Percentiles rank a stretch among this genome's conserved stretches.
These are phyloP conservation scores for Venturia oleaginea DNA, from an alignment of 2,329 filamentous ascomycete species.

Conservation along the genomic window DNA sequence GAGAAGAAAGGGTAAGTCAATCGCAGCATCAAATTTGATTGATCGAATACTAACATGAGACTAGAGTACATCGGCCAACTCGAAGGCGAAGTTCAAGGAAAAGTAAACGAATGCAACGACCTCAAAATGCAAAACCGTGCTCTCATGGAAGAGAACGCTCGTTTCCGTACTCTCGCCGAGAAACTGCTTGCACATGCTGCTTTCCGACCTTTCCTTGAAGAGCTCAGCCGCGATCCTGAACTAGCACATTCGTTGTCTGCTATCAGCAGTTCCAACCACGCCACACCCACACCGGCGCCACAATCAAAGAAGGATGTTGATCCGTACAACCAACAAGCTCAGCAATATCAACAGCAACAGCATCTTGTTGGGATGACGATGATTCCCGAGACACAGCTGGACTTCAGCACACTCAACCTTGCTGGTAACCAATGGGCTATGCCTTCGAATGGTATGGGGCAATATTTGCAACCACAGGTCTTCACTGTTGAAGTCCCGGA, in stretches of 20 bases:
- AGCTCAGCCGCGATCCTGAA: constrained; percentile 28
- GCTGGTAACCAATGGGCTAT: constrained; percentile 42
- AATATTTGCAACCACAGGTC: constrained; percentile 52
- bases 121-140: constrained; percentile 73
- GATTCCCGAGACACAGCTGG: constrained; percentile 69
- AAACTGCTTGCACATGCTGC: constrained; percentile 50
- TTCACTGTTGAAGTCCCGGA: constrained; percentile 68
- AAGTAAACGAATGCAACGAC: constrained; percentile 74
- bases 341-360: constrained; percentile 37
- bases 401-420: constrained; percentile 63
- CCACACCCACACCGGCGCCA: constrained; percentile 27
- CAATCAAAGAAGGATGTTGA: constrained; percentile 53
- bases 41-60: constrained; percentile 39
- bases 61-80: constrained; percentile 94
- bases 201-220: constrained; percentile 38
- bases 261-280: constrained; percentile 17
- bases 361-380: constrained; percentile 65
- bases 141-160: constrained; percentile 76
- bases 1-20: constrained; percentile 79
- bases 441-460: constrained; percentile 37
- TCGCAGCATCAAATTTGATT: not conserved
- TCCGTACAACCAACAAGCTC: constrained; percentile 44
- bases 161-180: constrained; percentile 73
- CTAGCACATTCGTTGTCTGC: constrained; percentile 21
- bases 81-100: constrained; percentile 76